These are phyloP conservation scores for Suillus plorans DNA, from an alignment of 768 basidiomycete genomes.

Conservation along the genomic window DNA sequence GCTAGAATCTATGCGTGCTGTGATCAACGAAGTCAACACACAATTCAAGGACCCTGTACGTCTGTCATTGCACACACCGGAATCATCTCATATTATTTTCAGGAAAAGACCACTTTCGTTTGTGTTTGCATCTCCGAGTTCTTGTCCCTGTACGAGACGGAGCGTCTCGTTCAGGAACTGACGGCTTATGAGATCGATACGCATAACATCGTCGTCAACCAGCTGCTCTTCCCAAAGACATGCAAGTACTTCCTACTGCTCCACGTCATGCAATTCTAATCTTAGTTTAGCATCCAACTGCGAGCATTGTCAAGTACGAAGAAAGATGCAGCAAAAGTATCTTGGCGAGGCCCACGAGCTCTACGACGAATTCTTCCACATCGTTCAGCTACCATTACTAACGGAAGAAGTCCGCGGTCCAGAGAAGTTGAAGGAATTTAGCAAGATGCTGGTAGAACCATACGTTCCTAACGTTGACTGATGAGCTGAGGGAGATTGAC, in stretches of 20 bases:
- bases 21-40: constrained; percentile 97
- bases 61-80: constrained; percentile 14
- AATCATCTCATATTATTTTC: neutral
- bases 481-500: neutral
- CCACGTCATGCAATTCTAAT: neutral
- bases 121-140: constrained; percentile 99
- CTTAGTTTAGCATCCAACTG: constrained; percentile 74
- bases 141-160: constrained; percentile 96
- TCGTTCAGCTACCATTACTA: constrained; percentile 86
- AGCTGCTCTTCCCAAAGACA: constrained; percentile 90
- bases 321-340: constrained; percentile 99
- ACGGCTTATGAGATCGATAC: constrained; percentile 96
- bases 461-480: constrained; percentile 51
- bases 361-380: constrained; percentile 98
- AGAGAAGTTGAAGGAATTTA: constrained; percentile 90
- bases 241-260: constrained; percentile 46
- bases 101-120: constrained; percentile 99
- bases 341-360: constrained; percentile 94
- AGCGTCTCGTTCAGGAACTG: constrained; percentile 94
- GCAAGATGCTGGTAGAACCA: constrained; percentile 85
- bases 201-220: constrained; percentile 98
- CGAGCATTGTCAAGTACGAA: constrained; percentile 91
- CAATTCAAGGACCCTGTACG: constrained; percentile 98
- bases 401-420: constrained; percentile 97
- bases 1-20: constrained; percentile 92